Evolutionary conservation across 176 grass and related monocot species (phyloP), one percentile per base, ranked within the genome.

Genomic region (Avena eriantha): DNA sequence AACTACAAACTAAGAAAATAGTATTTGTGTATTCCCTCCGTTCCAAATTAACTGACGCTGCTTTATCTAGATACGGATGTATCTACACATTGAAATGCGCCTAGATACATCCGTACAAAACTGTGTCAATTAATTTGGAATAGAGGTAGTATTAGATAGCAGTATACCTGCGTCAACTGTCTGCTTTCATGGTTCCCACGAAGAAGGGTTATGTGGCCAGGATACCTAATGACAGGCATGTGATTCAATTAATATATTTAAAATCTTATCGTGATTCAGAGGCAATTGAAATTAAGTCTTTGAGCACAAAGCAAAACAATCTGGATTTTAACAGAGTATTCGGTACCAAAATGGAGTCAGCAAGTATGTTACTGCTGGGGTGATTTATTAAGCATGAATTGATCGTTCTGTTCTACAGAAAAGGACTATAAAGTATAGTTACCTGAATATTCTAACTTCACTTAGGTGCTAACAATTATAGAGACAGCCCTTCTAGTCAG

Each of bases 131-230:
- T 36, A 36, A 36, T 36, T 4, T 36, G 35, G 35, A 36, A 36
- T 3, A 4, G 35, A 36, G 35, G 35, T 36, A 36, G 35, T 36
- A 36, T 73, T 39, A 82, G 8, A 61, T n/a, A 88, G 16, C 49
- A 55, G 16, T 77, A 51, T 90, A 99, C 97, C 92, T 99, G 97
- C 7, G 97, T 99, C 58, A 99, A 93, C 56, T 99, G 97, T 56
- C 97, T 93, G 41, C 97, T 99, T 89, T 99, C 97, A 90, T 99
- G 97, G 76, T 99, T 99, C 35, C 97, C 97, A 66, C 97, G 97
- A 73, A 99, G 87, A 87, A 99, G 92, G 33, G 97, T 99, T 76
- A 99, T 99, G 84, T 99, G 92, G 72, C 94, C 97, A 63, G 97
- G 97, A 69, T 99, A 99, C 91, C 97, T 99, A 81, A 82, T 57